Base-by-base conservation (phyloP, 2,329 filamentous ascomycete genomes). In the Monosporascus sp. region DNA sequence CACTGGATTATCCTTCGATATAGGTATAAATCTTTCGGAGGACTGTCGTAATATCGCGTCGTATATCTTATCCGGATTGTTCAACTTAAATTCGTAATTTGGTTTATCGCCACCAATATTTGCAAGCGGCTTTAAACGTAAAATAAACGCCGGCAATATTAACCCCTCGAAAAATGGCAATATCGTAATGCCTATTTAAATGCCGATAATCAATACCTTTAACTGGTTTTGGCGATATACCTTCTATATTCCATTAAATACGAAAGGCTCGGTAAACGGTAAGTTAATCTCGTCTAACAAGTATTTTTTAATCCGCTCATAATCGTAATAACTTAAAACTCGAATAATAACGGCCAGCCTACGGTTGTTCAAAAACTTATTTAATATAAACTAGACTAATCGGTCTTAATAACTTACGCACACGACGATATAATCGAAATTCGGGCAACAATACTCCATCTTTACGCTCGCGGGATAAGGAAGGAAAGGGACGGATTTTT, bases 311-410 rank as follows among this genome's bases (percentile, higher is more conserved):
- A 51, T 51, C 15, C n/a, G 3, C 9, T 36, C 22, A 18, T 51
- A 51, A 24, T 51, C 41, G n/a, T 51, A 51, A 31, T 51, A 11
- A 8, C 41, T 51, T 43, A 27, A 51, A 20, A 35, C 18, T 51
- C 41, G 41, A n/a, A 51, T 22, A 7, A 3, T 15, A 17, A 27
- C 41, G 37, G n/a, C 20, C 2, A 31, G 4, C 37, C 27, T 31
- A 18, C 7, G 3, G 20, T 46, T 24, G 2, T 46, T 51, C 6
- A 50, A 25, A n/a, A 43, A 50, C 14, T 35, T 50, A n/a, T 50
- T 50, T 15, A 44, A 25, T 41, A 24, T 50, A 22, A 44, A 41
- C 24, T 50, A 5, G 24, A 25, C 25, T 15, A 24, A 35, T 31
- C 37, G 37, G 3, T 18, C 9, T 50, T 24, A 14, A 31, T 43